These are phyloP conservation scores for Trichoderma sp. DNA, from an alignment of 2,329 filamentous ascomycete genomes.

Conservation along the genomic window DNA sequence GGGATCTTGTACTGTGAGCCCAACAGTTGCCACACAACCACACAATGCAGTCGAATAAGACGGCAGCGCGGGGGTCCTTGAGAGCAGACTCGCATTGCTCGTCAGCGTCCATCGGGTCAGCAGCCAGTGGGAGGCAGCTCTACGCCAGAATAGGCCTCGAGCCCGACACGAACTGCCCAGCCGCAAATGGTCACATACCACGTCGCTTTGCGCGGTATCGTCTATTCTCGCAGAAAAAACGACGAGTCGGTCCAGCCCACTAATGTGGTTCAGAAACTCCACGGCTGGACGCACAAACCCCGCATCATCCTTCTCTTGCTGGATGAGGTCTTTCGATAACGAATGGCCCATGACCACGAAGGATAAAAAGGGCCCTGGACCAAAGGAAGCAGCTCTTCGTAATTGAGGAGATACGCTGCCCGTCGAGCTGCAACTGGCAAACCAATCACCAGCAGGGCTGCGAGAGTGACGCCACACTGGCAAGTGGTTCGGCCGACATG, in stretches of 20 bases:
- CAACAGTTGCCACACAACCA: conserved; percentile 15
- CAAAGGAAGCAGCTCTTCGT: conserved; percentile 12
- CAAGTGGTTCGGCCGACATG: conserved; percentile 11
- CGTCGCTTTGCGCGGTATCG: conserved; percentile 26
- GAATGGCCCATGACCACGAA: background rate
- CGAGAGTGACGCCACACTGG: conserved; percentile 17
- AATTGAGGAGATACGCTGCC: conserved; percentile 1
- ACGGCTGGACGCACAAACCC: conserved; percentile 14
- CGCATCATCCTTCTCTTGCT: conserved; percentile 14
- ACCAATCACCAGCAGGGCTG: conserved; percentile 1
- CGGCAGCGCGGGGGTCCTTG: background rate
- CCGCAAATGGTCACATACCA: conserved; percentile 3
- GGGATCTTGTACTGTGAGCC: conserved; percentile 8
- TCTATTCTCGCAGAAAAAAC: background rate
- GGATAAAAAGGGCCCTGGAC: conserved; percentile 9
- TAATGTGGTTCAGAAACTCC: conserved; percentile 12
- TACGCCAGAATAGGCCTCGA: conserved; percentile 18
- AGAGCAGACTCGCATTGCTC: conserved; percentile 11
- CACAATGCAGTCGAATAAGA: background rate
- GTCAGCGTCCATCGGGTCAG: conserved; percentile 22
- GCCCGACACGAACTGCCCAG: conserved; percentile 9
- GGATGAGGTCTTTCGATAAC: background rate
- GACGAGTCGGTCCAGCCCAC: conserved; percentile 22
- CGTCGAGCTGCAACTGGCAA: conserved; percentile 3
- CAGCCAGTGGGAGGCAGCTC: conserved; percentile 22